Evolutionary conservation across 352 stramenopile genomes (phyloP), one percentile per base, ranked within the genome.

Genomic region (Globisporangium alternatum): DNA sequence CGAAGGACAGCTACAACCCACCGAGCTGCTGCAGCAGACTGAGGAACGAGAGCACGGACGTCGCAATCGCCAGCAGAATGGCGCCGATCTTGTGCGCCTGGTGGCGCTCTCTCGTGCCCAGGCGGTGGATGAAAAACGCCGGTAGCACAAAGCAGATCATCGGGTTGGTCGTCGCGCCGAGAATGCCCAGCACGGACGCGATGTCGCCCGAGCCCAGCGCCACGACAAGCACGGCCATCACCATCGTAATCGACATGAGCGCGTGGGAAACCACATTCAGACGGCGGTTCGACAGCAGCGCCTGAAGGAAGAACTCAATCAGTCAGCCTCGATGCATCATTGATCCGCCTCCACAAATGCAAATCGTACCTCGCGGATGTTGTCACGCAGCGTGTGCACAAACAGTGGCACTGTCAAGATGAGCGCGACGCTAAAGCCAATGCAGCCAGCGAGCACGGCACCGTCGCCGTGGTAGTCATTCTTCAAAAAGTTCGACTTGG

Each of bases 111-210:
- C 72, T 54, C 4, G 65, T 65, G 17, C 81, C 83, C 5, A 93
- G 61, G 21, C 78, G 76, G 30, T 76, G 65, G 60, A 92, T 72
- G 64, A 94, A 95, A 56, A 88, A 92, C 22, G 86, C 82, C 15
- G 88, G 88, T n/a, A 96, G 71, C 53, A 95, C 67, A 66, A 94
- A 96, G 71, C 88, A 95, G 66, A 96, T 95, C 59, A 88, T 69
- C 3, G 88, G 88, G 73, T 96, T 96, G 2, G 86, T 93, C 25
- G 86, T 96, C 31, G 86, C 79, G 43, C 88, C 88, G 13, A 96
- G 76, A 19, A 96, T 69, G 5, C 75, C 76, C n/a, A 96, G 80
- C 52, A 96, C 86, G 6, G 83, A 91, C 15, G 86, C 82, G 57
- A 96, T 95, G 60, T 95, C 85, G 7, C 73, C 80, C 3, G 87